A percentile compares a stretch with the other conserved stretches of the same genome.
These are phyloP conservation scores for Fraxinus pennsylvanica DNA, from an alignment of 257 asterid genomes.

Conservation along the genomic window DNA sequence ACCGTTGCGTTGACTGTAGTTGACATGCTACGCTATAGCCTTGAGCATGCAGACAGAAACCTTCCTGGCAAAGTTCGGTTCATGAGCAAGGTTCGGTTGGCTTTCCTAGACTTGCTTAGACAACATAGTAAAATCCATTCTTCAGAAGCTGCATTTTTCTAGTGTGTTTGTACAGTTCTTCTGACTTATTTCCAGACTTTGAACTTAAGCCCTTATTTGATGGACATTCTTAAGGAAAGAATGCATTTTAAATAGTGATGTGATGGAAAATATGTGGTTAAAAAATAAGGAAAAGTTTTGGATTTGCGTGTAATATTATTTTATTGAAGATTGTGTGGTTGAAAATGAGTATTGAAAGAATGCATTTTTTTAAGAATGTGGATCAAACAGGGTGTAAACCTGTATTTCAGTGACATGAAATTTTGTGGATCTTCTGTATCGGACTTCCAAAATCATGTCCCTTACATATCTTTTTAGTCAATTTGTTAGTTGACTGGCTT, in stretches of 20 bases:
- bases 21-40: constrained; percentile 59
- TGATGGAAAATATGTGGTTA: no score
- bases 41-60: constrained; percentile 72
- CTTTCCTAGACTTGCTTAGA: constrained; percentile 3
- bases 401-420: background rate
- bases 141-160: constrained; percentile 8
- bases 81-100: constrained; percentile 44
- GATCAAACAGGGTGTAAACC: no score
- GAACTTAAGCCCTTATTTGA: background rate
- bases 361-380: no score
- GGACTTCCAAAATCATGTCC: no score
- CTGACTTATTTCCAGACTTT: background rate
- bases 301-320: no score
- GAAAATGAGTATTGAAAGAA: no score
- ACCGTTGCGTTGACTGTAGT: constrained; percentile 48
- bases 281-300: no score
- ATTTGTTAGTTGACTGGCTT: background rate
- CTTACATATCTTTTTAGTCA: no score
- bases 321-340: no score
- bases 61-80: constrained; percentile 42
- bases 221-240: no score
- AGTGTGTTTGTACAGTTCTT: background rate
- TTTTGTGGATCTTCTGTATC: background rate
- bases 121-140: background rate
- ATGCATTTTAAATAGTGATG: no score